phyloP scores from a whole-genome alignment of 2,329 filamentous ascomycete genomes.

The Botrytis cinerea region DNA sequence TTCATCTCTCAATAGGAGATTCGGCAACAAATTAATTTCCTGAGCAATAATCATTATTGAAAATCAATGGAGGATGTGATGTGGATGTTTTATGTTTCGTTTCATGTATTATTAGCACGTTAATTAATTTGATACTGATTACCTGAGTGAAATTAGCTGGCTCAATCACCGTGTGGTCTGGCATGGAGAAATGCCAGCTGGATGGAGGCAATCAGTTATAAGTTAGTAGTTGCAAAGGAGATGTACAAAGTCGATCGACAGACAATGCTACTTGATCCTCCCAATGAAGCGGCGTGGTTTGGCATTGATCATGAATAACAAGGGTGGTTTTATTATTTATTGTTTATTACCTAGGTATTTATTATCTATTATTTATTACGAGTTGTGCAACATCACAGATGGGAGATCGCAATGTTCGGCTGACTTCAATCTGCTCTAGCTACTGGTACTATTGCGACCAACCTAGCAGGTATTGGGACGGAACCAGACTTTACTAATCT shows the following conservation, averaged over 20 bases:
- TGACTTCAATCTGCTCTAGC: background rate
- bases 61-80: background rate
- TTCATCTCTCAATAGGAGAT: background rate
- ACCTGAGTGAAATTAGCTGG: background rate
- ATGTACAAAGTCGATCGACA: too few relatives aligned
- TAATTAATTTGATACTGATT: background rate
- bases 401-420: constrained; percentile 8
- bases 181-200: too few relatives aligned
- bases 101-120: background rate
- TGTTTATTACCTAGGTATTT: too few relatives aligned
- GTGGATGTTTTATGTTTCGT: background rate
- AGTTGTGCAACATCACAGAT: background rate
- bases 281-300: too few relatives aligned
- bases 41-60: background rate
- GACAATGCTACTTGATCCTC: too few relatives aligned
- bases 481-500: background rate
- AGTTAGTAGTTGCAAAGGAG: too few relatives aligned
- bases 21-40: background rate
- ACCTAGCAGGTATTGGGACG: background rate
- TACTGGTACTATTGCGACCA: background rate
- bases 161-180: too few relatives aligned
- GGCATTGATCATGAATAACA: too few relatives aligned
- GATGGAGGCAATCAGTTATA: too few relatives aligned
- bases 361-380: too few relatives aligned
- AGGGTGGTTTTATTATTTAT: too few relatives aligned